Evolutionary conservation across 2,329 filamentous ascomycete genomes (phyloP), one percentile per base, ranked within the genome.

Genomic region (Beauveria australis): DNA sequence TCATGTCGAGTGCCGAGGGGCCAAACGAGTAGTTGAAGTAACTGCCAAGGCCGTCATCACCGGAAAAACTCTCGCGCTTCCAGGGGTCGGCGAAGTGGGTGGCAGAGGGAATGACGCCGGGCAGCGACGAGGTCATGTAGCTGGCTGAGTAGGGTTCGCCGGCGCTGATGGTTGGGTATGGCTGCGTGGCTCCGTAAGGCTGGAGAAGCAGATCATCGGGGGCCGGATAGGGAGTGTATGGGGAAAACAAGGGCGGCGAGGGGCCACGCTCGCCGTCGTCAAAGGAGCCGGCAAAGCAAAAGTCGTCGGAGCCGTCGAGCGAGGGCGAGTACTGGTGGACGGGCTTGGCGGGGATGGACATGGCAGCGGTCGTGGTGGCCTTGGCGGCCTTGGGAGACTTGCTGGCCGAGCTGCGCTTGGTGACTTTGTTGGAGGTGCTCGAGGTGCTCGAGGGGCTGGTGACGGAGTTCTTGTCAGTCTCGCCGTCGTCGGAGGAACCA

Each of bases 21-120:
- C 85, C 87, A 66, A 80, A 78, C 72, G 89, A 91, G 75, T 90
- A 91, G 75, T 78, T 82, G 75, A 89, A 83, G 73, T 86, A 89
- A 6, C 86, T 81, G 66, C 81, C 83, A 70, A 89, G 79, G 59
- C 82, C 78, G 53, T 82, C 79, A 64, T 87, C 84, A 7, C 54
- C 60, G 61, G 77, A 78, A 78, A 77, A 80, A 6, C 75, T 63
- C 66, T 89, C 87, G 64, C 85, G 81, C 81, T 91, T 91, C 73
- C 88, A 81, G 61, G 84, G 82, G 63, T 85, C 81, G 70, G 75
- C 78, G 71, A 85, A 85, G 70, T 84, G 81, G 63, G 80, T 80
- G 81, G 89, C 84, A 65, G 85, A 82, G 10, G 87, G 85, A 44
- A 89, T 78, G 41, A 83, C 85, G 60, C 81, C 80, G 14, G 84